A percentile compares a stretch with the other conserved stretches of the same genome.
These are phyloP conservation scores for Penicillium sp. DNA, from an alignment of 2,329 filamentous ascomycete species.

Conservation along the genomic window DNA sequence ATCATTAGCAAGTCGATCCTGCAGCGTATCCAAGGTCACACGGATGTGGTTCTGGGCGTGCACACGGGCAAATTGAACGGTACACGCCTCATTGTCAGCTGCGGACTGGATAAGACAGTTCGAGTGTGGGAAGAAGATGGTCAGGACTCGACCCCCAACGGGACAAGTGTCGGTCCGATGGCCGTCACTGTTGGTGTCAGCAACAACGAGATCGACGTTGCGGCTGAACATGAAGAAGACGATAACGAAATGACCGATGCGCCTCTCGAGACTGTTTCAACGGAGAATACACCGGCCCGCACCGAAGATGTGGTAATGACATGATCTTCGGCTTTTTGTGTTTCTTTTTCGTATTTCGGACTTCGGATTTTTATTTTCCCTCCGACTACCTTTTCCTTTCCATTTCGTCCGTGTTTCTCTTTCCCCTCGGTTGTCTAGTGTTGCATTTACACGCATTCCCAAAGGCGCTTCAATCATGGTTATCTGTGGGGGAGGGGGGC, in stretches of 20 bases:
- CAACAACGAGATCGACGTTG: neutral
- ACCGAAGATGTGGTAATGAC: conserved; percentile 10
- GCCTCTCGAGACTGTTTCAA: neutral
- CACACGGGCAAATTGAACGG: conserved; percentile 51
- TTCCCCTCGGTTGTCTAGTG: no score
- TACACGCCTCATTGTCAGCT: conserved; percentile 52
- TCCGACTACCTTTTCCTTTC: no score
- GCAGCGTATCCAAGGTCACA: conserved; percentile 57
- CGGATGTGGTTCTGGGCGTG: conserved; percentile 55
- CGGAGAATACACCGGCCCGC: neutral
- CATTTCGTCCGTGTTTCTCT: no score
- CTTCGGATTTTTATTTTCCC: no score
- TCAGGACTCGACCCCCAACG: neutral
- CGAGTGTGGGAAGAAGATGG: conserved; percentile 52
- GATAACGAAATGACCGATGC: conserved; percentile 1
- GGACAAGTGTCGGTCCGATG: neutral
- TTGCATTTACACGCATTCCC: no score
- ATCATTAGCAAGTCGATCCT: conserved; percentile 77
- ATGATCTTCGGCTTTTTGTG: conserved; percentile 4
- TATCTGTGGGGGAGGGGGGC: neutral
- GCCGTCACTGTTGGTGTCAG: neutral
- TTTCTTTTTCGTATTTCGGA: neutral
- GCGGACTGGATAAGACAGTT: conserved; percentile 57
- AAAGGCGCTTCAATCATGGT: neutral
- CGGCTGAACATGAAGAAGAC: neutral